Base-by-base conservation (phyloP, 208 protist genomes). In the Acanthamoeba culbertsoni region DNA sequence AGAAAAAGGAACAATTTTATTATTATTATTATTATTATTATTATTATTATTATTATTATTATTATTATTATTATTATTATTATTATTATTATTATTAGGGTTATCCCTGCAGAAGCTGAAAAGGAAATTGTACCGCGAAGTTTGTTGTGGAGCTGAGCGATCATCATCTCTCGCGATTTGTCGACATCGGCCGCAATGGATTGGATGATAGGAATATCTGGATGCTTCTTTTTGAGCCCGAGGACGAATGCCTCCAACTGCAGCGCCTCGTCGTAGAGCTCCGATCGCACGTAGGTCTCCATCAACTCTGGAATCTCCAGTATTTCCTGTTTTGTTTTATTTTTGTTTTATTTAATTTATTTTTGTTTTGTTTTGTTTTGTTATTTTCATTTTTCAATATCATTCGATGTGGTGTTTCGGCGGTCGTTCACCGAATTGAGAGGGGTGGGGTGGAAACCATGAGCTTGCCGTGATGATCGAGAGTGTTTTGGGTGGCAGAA, bases 241-340 rank as follows among this genome's bases (percentile, higher is more conserved):
- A 31, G 31, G 14, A 92, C 57, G 53, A 55, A 92, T 0, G 57
- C 71, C n/a, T 92, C 84, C 28, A 95, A 48, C 33, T 94, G 59
- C 16, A 95, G 68, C 4, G 94, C 94, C 65, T 95, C 94, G 26
- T 95, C 94, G 82, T 95, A 95, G 84, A 91, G 33, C 93, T 79
- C 91, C 43, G 92, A 93, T 6, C 94, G 73, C 33, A 95, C 92
- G 40, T 79, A 95, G 12, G 94, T 95, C 31, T 95, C 94, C 94
- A 94, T 94, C 35, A 95, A 68, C 68, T 95, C 92, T 23, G 94
- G 94, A 16, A 95, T 89, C 71, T 95, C 94, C 18, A 95, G 68
- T 23, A 95, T 48, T 28, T 95, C 94, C 43, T 68, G 59, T 33
- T 8, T 8, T 55, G 48, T 55, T 8, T 55, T 18, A 18, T 18